phyloP scores from a whole-genome alignment of 257 asterid genomes.

The Solanum paucissectum region DNA sequence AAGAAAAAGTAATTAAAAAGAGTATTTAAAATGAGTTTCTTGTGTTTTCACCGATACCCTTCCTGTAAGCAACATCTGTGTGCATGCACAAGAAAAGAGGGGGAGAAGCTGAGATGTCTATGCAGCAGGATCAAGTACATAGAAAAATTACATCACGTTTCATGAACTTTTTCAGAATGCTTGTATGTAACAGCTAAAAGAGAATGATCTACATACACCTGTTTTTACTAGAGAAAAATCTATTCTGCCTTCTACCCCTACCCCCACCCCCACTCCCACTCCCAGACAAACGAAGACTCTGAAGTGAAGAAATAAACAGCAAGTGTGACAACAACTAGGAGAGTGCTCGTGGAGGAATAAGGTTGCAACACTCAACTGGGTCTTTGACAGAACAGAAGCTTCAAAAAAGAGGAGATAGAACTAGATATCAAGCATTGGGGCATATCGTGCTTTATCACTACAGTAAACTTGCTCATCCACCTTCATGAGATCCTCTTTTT shows the following conservation, averaged over 20 bases:
- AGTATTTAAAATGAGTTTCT: background rate
- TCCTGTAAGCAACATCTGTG: background rate
- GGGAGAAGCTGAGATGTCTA: background rate
- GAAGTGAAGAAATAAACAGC: background rate
- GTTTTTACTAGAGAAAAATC: background rate
- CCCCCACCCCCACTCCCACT: background rate
- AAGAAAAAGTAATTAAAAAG: background rate
- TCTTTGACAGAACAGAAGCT: background rate
- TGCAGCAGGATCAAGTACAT: background rate
- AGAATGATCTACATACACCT: background rate
- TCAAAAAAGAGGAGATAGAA: background rate
- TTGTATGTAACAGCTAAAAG: background rate
- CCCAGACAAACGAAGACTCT: background rate
- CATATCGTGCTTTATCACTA: background rate
- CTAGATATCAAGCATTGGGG: background rate
- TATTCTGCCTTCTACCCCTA: background rate
- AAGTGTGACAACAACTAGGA: background rate
- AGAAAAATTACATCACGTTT: background rate
- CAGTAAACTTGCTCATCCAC: background rate
- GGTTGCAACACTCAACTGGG: background rate
- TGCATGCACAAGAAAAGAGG: background rate
- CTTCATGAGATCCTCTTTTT: background rate
- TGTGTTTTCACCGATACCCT: background rate
- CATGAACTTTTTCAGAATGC: background rate
- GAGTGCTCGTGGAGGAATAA: background rate